phyloP scores from a whole-genome alignment of 106 monocot genomes.

The Dendrobium officinale region DNA sequence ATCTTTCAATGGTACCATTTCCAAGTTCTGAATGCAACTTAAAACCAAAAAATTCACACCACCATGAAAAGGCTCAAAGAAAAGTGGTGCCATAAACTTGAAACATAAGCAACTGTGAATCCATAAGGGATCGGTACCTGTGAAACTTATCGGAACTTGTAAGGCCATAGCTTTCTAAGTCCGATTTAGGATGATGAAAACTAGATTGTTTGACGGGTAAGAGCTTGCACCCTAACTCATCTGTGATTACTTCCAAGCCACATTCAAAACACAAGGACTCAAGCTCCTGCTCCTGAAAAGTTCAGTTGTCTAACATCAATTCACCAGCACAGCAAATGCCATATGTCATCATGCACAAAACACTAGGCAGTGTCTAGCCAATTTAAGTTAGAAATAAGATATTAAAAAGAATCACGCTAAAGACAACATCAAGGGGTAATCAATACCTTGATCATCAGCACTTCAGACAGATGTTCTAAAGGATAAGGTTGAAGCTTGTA shows the following conservation, averaged over 20 bases:
- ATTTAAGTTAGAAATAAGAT: neutral
- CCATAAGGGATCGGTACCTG: slow-evolving; percentile 19
- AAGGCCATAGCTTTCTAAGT: slow-evolving; percentile 31
- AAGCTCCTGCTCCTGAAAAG: slow-evolving; percentile 50
- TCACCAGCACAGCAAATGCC: neutral
- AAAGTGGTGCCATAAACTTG: neutral
- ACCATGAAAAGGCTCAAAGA: too few species aligned
- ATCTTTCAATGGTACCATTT: too few species aligned
- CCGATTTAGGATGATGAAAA: slow-evolving; percentile 38
- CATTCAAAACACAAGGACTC: slow-evolving; percentile 56
- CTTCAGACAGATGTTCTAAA: slow-evolving; percentile 41
- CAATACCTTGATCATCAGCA: slow-evolving; percentile 69
- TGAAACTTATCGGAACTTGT: slow-evolving; percentile 13
- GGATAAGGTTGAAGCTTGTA: slow-evolving; percentile 90
- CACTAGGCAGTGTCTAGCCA: neutral
- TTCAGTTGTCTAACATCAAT: neutral
- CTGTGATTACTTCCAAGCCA: slow-evolving; percentile 48
- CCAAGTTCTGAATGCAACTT: too few species aligned
- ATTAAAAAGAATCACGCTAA: neutral
- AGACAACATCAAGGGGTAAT: neutral
- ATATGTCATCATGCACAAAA: neutral
- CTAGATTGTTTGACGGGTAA: slow-evolving; percentile 53
- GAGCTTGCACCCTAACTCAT: slow-evolving; percentile 42
- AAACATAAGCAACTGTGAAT: neutral
- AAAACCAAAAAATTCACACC: too few species aligned